Conservation (phyloP, 805 yeast species). For the Cyberlindnera japonica region DNA sequence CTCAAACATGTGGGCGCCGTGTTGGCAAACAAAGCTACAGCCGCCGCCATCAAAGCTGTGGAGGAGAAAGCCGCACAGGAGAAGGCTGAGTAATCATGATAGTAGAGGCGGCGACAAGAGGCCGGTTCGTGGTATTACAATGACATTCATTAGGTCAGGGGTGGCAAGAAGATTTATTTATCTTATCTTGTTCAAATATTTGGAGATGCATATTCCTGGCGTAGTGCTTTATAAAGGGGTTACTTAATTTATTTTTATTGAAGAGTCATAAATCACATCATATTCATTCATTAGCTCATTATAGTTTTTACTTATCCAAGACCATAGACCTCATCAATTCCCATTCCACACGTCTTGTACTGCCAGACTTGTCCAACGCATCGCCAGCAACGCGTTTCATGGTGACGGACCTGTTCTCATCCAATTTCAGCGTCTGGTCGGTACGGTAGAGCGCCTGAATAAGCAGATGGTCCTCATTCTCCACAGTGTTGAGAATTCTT, state of each 20-base stretch:
- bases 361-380: slow-evolving; percentile 4
- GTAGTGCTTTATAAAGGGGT: too few species aligned
- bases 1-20: slow-evolving; percentile 38
- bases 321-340: slow-evolving; percentile 9
- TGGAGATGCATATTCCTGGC: too few species aligned
- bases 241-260: too few species aligned
- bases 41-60: slow-evolving; percentile 13
- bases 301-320: slow-evolving; percentile 17
- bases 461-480: slow-evolving; percentile 18
- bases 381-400: slow-evolving; percentile 8
- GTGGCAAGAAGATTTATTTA: too few species aligned
- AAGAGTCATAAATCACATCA: background rate
- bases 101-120: too few species aligned
- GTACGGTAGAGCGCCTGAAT: slow-evolving; percentile 11
- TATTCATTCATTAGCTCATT: background rate
- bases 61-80: background rate
- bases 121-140: too few species aligned
- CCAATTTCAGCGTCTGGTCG: slow-evolving; percentile 3
- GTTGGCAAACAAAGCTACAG: slow-evolving; percentile 30
- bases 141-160: background rate
- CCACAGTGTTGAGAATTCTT: slow-evolving; percentile 15
- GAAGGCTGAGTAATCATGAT: background rate
- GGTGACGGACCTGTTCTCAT: background rate
- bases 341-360: slow-evolving; percentile 9
- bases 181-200: too few species aligned